Conservation (phyloP, 1,139 yeast genomes). For the Geotrichum reessii region DNA sequence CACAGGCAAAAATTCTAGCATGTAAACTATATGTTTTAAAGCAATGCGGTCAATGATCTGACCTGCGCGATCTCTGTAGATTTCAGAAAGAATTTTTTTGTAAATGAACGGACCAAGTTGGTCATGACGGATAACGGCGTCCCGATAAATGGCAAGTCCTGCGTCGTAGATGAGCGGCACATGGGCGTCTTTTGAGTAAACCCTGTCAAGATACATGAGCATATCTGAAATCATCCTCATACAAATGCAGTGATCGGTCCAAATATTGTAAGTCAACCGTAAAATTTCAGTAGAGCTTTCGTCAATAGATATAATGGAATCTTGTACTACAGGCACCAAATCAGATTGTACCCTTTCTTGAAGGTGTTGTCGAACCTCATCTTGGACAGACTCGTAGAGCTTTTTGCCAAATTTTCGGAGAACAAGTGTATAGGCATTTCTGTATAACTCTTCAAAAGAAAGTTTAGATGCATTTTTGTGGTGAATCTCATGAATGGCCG, state of each 20-base stretch:
- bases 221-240: slow-evolving; percentile 83
- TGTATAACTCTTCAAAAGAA: slow-evolving; percentile 78
- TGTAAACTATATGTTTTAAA: slow-evolving; percentile 55
- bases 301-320: slow-evolving; percentile 8
- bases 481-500: slow-evolving; percentile 74
- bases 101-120: slow-evolving; percentile 47
- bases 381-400: slow-evolving; percentile 59
- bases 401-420: slow-evolving; percentile 65
- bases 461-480: slow-evolving; percentile 66
- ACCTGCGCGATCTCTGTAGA: slow-evolving; percentile 57
- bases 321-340: slow-evolving; percentile 23
- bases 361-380: slow-evolving; percentile 49
- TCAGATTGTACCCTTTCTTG: slow-evolving; percentile 30
- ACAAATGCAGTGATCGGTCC: slow-evolving; percentile 72
- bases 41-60: slow-evolving; percentile 55
- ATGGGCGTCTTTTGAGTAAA: slow-evolving; percentile 69
- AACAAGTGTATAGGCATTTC: slow-evolving; percentile 76
- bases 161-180: slow-evolving; percentile 66
- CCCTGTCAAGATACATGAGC: slow-evolving; percentile 78
- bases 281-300: slow-evolving; percentile 37
- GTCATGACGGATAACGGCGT: slow-evolving; percentile 31
- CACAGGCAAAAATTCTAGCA: slow-evolving; percentile 58
- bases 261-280: slow-evolving; percentile 46
- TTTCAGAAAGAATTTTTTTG: slow-evolving; percentile 49
- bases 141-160: slow-evolving; percentile 58